Conservation (phyloP, 306 rosid genomes). For the Hippophae tibetana region DNA sequence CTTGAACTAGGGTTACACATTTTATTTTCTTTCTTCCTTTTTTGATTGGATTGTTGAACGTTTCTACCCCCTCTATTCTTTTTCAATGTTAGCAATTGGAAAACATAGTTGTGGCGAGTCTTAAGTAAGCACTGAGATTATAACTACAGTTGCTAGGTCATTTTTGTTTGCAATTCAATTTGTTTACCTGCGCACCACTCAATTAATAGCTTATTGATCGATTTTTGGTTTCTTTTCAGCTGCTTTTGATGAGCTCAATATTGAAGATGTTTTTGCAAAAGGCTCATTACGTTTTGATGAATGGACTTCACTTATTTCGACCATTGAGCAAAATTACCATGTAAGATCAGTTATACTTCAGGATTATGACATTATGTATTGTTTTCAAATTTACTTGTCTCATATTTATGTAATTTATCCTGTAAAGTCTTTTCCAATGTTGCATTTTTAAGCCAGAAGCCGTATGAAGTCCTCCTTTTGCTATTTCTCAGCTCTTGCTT, state of each 20-base stretch:
- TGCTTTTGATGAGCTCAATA: constrained; percentile 30
- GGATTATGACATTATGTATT: not conserved
- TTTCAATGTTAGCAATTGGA: not conserved
- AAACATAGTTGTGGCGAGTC: not conserved
- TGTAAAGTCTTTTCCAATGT: not conserved
- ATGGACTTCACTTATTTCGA: constrained; percentile 56
- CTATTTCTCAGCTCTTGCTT: too few relatives aligned
- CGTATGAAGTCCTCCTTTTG: too few relatives aligned
- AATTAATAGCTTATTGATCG: not conserved
- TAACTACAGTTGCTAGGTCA: not conserved
- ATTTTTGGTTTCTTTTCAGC: constrained; percentile 30
- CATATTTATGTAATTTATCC: too few relatives aligned
- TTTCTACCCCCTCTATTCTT: not conserved
- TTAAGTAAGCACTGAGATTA: not conserved
- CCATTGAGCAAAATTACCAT: constrained; percentile 41
- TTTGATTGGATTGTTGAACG: not conserved
- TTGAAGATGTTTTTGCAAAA: constrained; percentile 31
- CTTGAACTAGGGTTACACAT: not conserved
- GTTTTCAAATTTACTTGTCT: too few relatives aligned
- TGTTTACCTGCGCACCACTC: not conserved
- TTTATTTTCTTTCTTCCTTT: not conserved
- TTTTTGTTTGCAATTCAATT: not conserved
- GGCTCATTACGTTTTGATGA: constrained; percentile 47
- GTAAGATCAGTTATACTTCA: constrained; percentile 33
- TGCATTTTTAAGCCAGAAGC: not conserved